These are phyloP conservation scores for Trichoderma pleuroti DNA, from an alignment of 2,329 filamentous ascomycete species.

Conservation along the genomic window DNA sequence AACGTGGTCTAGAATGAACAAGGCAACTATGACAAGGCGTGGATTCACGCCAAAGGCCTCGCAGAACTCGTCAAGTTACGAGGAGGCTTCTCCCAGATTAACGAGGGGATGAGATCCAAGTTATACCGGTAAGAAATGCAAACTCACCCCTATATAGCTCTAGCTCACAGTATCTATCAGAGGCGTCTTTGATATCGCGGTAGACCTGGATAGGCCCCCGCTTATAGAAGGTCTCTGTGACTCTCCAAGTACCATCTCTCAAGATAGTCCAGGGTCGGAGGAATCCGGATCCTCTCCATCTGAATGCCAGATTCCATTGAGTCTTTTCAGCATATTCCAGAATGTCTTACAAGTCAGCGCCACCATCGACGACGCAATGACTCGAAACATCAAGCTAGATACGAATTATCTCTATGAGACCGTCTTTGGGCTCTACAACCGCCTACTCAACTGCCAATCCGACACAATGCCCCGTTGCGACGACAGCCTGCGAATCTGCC, in stretches of 20 bases:
- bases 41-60: conserved; percentile 4
- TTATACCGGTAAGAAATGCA: neutral
- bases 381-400: neutral
- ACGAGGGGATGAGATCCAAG: conserved; percentile 4
- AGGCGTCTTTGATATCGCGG: conserved; percentile 4
- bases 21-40: neutral
- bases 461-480: conserved; percentile 1
- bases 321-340: neutral
- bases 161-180: neutral
- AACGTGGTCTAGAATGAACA: neutral
- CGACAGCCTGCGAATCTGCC: neutral
- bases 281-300: neutral
- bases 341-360: neutral
- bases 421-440: conserved; percentile 8
- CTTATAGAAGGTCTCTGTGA: neutral
- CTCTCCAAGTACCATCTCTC: neutral
- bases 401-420: neutral
- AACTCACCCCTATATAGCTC: neutral
- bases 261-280: neutral
- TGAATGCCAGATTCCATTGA: neutral
- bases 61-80: conserved; percentile 10
- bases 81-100: conserved; percentile 1
- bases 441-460: conserved; percentile 1
- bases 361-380: neutral
- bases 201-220: neutral